phyloP scores from a whole-genome alignment of 345 rosid species.

The Trapa bicornis region DNA sequence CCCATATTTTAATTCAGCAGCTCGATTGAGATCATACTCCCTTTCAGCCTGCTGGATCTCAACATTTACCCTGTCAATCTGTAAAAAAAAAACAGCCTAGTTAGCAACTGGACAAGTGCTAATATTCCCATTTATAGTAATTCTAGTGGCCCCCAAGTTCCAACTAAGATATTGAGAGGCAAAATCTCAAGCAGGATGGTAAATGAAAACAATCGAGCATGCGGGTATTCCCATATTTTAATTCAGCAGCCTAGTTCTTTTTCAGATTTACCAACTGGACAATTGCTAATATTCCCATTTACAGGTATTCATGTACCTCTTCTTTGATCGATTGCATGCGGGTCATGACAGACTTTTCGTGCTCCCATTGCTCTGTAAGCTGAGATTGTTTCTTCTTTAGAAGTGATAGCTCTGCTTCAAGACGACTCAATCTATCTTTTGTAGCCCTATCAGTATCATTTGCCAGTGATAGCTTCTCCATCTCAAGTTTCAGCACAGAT shows the following conservation, averaged over 20 bases:
- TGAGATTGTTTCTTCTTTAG: constrained; percentile 76
- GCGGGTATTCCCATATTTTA: not conserved
- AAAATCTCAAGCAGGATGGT: not conserved
- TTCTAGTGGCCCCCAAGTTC: not conserved
- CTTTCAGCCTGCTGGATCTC: constrained; percentile 99
- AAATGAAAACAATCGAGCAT: not conserved
- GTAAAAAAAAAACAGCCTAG: constrained; percentile 6
- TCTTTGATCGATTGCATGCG: constrained; percentile 92
- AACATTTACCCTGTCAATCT: constrained; percentile 89
- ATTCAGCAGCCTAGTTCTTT: too few species aligned
- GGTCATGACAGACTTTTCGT: constrained; percentile 91
- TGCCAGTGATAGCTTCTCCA: constrained; percentile 92
- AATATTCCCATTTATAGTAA: not conserved
- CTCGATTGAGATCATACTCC: constrained; percentile 96
- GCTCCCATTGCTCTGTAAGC: constrained; percentile 96
- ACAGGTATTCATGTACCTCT: constrained; percentile 33
- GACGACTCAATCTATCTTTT: constrained; percentile 74
- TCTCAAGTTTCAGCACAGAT: constrained; percentile 82
- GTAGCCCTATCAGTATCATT: constrained; percentile 93
- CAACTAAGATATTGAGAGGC: not conserved
- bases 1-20: constrained; percentile 95
- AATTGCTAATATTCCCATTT: too few species aligned
- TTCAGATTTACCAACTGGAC: too few species aligned
- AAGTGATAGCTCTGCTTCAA: constrained; percentile 61
- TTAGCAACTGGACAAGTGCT: not conserved